Percentiles rank a stretch among this genome's conserved stretches.
These are phyloP conservation scores for Marchantia paleacea DNA, from an alignment of 225 moss, liverwort and hornwort species.

Conservation along the genomic window DNA sequence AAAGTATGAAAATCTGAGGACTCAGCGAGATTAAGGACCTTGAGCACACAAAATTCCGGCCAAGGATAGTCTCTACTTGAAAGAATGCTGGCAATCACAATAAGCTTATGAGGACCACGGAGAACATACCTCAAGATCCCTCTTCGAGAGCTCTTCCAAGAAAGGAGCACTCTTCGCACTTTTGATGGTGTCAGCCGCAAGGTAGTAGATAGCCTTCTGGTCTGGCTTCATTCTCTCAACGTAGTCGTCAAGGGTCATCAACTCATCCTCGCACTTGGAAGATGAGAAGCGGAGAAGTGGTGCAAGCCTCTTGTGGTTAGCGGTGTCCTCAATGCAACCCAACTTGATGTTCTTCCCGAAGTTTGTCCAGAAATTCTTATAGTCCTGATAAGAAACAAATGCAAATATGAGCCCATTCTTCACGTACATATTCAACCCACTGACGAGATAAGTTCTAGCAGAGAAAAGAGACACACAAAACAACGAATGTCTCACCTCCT, in stretches of 20 bases:
- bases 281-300: constrained; percentile 84
- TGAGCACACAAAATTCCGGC: too few relatives aligned
- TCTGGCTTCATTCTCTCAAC: constrained; percentile 73
- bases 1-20: too few relatives aligned
- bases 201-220: constrained; percentile 81
- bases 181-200: constrained; percentile 85
- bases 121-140: constrained; percentile 67
- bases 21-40: background rate
- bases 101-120: background rate
- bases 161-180: constrained; percentile 98
- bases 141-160: constrained; percentile 72
- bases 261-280: constrained; percentile 63
- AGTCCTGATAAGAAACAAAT: constrained; percentile 52
- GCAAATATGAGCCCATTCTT: background rate
- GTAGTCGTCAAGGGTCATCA: constrained; percentile 77
- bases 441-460: background rate
- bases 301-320: constrained; percentile 74
- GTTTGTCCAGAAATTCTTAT: constrained; percentile 96
- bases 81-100: background rate
- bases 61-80: background rate
- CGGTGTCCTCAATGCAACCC: constrained; percentile 86
- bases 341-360: constrained; percentile 92
- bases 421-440: background rate
- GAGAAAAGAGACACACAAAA: background rate
- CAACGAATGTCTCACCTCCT: constrained; percentile 49